A percentile compares a stretch with the other conserved stretches of the same genome.
These are phyloP conservation scores for Melanogaster broomeanus DNA, from an alignment of 768 basidiomycete genomes.

Conservation along the genomic window DNA sequence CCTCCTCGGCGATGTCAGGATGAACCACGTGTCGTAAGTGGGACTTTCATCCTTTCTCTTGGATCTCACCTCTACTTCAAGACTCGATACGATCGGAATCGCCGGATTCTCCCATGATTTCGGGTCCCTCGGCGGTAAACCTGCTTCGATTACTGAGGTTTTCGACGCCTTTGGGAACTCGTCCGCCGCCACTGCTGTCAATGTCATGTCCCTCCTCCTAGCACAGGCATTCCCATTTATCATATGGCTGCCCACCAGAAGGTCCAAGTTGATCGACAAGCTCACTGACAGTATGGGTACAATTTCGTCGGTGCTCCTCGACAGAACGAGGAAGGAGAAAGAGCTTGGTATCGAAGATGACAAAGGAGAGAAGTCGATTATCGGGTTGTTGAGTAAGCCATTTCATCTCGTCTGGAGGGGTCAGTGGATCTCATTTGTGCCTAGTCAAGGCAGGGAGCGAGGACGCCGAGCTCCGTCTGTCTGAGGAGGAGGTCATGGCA, in stretches of 20 bases:
- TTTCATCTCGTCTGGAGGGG: background rate
- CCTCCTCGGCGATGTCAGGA: slow-evolving; percentile 25
- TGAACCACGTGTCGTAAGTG: slow-evolving; percentile 47
- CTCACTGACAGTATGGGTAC: slow-evolving; percentile 33
- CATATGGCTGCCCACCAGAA: slow-evolving; percentile 32
- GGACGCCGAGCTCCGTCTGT: slow-evolving; percentile 31
- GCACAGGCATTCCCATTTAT: slow-evolving; percentile 31
- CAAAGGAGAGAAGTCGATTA: slow-evolving; percentile 37
- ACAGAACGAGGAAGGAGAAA: slow-evolving; percentile 34
- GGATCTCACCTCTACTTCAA: slow-evolving; percentile 5
- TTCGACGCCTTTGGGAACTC: slow-evolving; percentile 25
- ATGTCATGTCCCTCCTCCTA: slow-evolving; percentile 23
- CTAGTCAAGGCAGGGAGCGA: slow-evolving; percentile 40
- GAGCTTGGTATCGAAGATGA: slow-evolving; percentile 27
- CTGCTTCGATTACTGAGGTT: slow-evolving; percentile 19
- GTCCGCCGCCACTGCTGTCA: slow-evolving; percentile 8
- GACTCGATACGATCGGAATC: slow-evolving; percentile 46
- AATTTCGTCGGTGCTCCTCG: slow-evolving; percentile 36
- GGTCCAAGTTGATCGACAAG: slow-evolving; percentile 21
- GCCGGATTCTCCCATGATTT: slow-evolving; percentile 50
- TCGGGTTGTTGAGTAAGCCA: slow-evolving; percentile 37
- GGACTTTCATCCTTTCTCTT: background rate
- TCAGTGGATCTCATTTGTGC: background rate
- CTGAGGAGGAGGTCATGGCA: slow-evolving; percentile 42
- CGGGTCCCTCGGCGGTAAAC: slow-evolving; percentile 39